These are phyloP conservation scores for Candida maris DNA, from an alignment of 805 yeast species.

Conservation along the genomic window DNA sequence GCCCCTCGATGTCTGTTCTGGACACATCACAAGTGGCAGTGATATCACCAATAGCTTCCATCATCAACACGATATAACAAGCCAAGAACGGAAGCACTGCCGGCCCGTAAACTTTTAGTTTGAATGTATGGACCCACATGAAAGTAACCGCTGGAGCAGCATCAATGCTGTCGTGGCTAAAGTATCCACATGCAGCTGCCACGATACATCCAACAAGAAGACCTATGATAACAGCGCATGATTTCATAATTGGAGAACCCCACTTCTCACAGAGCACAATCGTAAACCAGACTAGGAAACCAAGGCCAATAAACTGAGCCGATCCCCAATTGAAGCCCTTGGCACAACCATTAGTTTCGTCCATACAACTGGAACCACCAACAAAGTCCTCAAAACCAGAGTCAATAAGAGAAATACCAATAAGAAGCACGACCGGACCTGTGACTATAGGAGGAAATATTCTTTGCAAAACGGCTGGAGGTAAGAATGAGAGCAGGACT, in stretches of 20 bases:
- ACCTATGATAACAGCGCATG: slow-evolving; percentile 88
- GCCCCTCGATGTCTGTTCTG: slow-evolving; percentile 79
- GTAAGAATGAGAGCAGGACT: slow-evolving; percentile 69
- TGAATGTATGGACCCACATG: slow-evolving; percentile 85
- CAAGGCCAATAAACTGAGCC: slow-evolving; percentile 82
- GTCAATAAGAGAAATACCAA: slow-evolving; percentile 67
- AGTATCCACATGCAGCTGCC: slow-evolving; percentile 88
- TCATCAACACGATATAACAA: slow-evolving; percentile 74
- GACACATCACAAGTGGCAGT: slow-evolving; percentile 94
- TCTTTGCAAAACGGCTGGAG: slow-evolving; percentile 65
- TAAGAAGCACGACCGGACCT: slow-evolving; percentile 86
- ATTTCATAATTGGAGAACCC: slow-evolving; percentile 93
- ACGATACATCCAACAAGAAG: slow-evolving; percentile 85
- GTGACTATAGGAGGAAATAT: slow-evolving; percentile 88
- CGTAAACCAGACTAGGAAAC: slow-evolving; percentile 73
- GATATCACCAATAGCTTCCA: slow-evolving; percentile 94
- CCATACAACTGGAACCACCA: slow-evolving; percentile 71
- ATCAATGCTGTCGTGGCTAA: slow-evolving; percentile 52
- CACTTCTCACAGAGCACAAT: slow-evolving; percentile 77
- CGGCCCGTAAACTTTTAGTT: slow-evolving; percentile 74
- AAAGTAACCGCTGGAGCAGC: slow-evolving; percentile 80
- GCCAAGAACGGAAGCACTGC: slow-evolving; percentile 83
- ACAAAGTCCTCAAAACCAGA: slow-evolving; percentile 82
- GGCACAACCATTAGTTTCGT: slow-evolving; percentile 42
- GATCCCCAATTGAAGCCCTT: slow-evolving; percentile 70